phyloP scores from a whole-genome alignment of 2,329 filamentous ascomycete genomes.

The Nothophoma quercina region DNA sequence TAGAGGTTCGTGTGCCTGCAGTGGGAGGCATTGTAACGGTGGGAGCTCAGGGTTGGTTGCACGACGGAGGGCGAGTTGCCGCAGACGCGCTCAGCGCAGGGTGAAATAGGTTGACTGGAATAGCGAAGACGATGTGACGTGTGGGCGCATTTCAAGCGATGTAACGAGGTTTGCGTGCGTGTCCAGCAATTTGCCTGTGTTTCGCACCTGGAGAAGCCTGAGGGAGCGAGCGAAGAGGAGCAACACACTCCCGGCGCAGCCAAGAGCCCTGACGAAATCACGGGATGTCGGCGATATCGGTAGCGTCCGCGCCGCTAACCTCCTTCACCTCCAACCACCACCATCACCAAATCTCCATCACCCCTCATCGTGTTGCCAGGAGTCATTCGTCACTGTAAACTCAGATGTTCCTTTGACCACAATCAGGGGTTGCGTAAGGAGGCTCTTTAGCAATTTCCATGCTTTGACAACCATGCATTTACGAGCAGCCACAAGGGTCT shows the following conservation, averaged over 20 bases:
- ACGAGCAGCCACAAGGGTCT: no score
- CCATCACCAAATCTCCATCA: no score
- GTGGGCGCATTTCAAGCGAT: conserved; percentile 40
- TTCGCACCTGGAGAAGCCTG: conserved; percentile 11
- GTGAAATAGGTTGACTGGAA: conserved; percentile 23
- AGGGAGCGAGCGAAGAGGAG: conserved; percentile 22
- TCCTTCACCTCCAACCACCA: not conserved
- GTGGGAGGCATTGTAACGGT: conserved; percentile 46
- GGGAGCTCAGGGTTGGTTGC: conserved; percentile 25
- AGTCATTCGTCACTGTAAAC: no score
- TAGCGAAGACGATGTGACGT: conserved; percentile 28
- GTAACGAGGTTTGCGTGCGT: conserved; percentile 30
- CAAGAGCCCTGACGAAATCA: conserved; percentile 32
- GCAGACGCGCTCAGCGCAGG: conserved; percentile 29
- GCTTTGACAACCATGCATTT: no score
- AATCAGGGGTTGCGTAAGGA: no score
- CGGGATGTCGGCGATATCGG: conserved; percentile 17
- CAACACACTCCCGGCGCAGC: conserved; percentile 25
- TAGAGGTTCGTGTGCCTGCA: conserved; percentile 49
- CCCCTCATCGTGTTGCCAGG: no score
- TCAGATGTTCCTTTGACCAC: no score
- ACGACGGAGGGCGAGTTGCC: conserved; percentile 26
- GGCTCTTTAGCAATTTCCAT: no score
- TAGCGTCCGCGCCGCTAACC: not conserved
- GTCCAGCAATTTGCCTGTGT: conserved; percentile 27